Percentiles rank a stretch among this genome's conserved stretches.
phyloP scores from a whole-genome alignment of 768 basidiomycete genomes.

The Cystobasidiopsis lactophilus region DNA sequence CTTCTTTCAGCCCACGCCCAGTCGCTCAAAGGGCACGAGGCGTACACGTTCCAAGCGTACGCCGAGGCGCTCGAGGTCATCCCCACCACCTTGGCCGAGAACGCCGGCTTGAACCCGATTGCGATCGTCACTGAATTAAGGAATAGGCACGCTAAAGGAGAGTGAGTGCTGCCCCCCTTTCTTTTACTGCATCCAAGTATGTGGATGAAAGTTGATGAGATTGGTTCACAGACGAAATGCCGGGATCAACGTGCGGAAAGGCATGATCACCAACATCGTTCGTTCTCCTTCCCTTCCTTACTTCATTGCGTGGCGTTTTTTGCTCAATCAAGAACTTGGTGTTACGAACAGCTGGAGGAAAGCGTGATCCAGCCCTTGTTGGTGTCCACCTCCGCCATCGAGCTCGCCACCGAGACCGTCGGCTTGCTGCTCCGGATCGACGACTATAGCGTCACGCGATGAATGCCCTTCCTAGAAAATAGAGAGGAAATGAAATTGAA shows the following conservation, averaged over 20 bases:
- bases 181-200: too few species aligned
- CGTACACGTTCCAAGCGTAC: conserved; percentile 96
- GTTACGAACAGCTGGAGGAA: too few species aligned
- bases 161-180: too few species aligned
- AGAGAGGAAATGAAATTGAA: too few species aligned
- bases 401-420: conserved; percentile 93
- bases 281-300: conserved; percentile 66
- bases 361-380: conserved; percentile 33
- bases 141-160: conserved; percentile 87
- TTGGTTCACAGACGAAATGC: too few species aligned
- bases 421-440: conserved; percentile 87
- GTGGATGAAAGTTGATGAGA: too few species aligned
- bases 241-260: conserved; percentile 95
- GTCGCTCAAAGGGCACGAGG: conserved; percentile 89
- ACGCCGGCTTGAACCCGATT: conserved; percentile 93
- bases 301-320: too few species aligned
- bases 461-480: not conserved
- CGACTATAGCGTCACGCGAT: not conserved
- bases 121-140: conserved; percentile 93
- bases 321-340: too few species aligned
- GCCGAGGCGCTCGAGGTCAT: conserved; percentile 96
- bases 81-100: conserved; percentile 90
- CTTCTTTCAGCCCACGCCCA: conserved; percentile 74
- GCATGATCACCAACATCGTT: conserved; percentile 91
- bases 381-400: conserved; percentile 84